Evolutionary conservation across 495 filamentous ascomycete genomes (phyloP).

Genomic region (Bryoglossum gracile): DNA sequence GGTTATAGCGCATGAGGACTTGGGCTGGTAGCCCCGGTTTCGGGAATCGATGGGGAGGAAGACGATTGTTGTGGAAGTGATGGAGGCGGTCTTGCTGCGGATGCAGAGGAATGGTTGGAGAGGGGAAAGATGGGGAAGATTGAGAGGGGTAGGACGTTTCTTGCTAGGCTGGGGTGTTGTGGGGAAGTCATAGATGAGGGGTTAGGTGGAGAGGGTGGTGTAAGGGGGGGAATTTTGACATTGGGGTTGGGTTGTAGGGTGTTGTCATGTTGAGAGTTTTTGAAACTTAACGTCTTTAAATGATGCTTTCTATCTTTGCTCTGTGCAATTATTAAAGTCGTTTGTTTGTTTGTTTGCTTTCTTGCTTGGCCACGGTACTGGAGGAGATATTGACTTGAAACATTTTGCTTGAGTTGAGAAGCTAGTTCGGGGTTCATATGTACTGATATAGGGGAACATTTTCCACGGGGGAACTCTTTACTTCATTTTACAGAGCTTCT

Average conservation of each 20-base stretch:
- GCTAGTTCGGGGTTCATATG: too few relatives aligned
- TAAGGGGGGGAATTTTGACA: background rate
- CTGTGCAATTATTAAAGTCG: background rate
- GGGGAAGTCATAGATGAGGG: slow-evolving; percentile 23
- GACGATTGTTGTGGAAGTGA: slow-evolving; percentile 18
- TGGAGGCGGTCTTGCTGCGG: background rate
- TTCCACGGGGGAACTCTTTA: too few relatives aligned
- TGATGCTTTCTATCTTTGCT: background rate
- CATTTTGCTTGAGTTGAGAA: too few relatives aligned
- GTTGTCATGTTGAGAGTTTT: background rate
- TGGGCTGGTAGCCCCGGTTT: slow-evolving; percentile 33
- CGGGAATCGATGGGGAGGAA: slow-evolving; percentile 30
- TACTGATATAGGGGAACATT: too few relatives aligned
- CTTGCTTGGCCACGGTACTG: too few relatives aligned
- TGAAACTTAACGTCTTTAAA: background rate
- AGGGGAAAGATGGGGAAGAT: slow-evolving; percentile 18
- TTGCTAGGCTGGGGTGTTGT: slow-evolving; percentile 30
- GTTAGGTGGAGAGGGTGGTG: slow-evolving; percentile 21
- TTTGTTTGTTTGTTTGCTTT: background rate
- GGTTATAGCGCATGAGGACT: slow-evolving; percentile 32
- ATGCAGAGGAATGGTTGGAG: slow-evolving; percentile 9
- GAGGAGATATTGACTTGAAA: too few relatives aligned
- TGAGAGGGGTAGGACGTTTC: slow-evolving; percentile 29
- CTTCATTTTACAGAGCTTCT: too few relatives aligned
- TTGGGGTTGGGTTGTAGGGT: background rate